These are phyloP conservation scores for Yamadazyma mexicana DNA, from an alignment of 1,139 yeast species.

Conservation along the genomic window DNA sequence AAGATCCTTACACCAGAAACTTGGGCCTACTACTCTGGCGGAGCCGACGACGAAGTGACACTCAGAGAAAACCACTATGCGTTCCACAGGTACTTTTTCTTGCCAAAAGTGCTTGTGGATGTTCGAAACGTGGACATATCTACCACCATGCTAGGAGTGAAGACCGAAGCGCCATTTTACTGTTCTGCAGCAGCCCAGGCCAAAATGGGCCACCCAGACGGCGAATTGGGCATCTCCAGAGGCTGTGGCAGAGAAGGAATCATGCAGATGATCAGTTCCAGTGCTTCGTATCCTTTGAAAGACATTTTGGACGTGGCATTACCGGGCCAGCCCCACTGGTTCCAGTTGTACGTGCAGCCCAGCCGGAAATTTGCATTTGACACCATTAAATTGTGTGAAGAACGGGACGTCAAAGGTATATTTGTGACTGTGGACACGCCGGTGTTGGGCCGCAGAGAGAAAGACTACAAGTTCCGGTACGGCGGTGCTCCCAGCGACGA, in stretches of 20 bases:
- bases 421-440: slow-evolving; percentile 32
- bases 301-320: slow-evolving; percentile 53
- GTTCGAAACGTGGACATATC: slow-evolving; percentile 50
- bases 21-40: slow-evolving; percentile 86
- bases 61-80: slow-evolving; percentile 83
- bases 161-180: slow-evolving; percentile 54
- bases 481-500: slow-evolving; percentile 10
- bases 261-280: slow-evolving; percentile 60
- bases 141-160: slow-evolving; percentile 46
- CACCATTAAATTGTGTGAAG: slow-evolving; percentile 20
- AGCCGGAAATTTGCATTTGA: slow-evolving; percentile 21
- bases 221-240: slow-evolving; percentile 50
- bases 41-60: slow-evolving; percentile 82
- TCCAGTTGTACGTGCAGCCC: slow-evolving; percentile 49
- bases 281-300: slow-evolving; percentile 55
- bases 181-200: slow-evolving; percentile 62
- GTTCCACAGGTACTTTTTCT: slow-evolving; percentile 76
- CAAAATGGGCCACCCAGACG: slow-evolving; percentile 56
- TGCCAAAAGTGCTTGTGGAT: slow-evolving; percentile 71
- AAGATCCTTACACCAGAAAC: slow-evolving; percentile 68
- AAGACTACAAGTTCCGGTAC: slow-evolving; percentile 22
- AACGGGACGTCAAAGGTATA: slow-evolving; percentile 24
- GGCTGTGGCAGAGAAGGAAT: slow-evolving; percentile 48
- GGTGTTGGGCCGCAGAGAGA: slow-evolving; percentile 25
- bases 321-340: slow-evolving; percentile 26